phyloP scores from a whole-genome alignment of 768 basidiomycete species.

The Heimioporus sp. region DNA sequence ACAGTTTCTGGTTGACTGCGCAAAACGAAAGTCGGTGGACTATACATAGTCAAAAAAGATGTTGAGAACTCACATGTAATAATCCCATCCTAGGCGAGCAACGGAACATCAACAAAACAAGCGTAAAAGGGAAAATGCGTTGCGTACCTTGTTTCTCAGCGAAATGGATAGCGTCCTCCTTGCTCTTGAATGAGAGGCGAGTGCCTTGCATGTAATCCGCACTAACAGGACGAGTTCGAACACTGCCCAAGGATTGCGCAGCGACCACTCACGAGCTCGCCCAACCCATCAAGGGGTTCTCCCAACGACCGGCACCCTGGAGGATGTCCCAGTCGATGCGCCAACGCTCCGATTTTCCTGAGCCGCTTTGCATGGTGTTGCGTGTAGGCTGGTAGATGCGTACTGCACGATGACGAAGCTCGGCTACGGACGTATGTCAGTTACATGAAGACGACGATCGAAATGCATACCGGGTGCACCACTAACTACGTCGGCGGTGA shows the following conservation, averaged over 20 bases:
- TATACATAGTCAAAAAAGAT: background rate
- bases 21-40: slow-evolving; percentile 2
- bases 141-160: slow-evolving; percentile 90
- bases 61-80: slow-evolving; percentile 69
- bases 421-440: slow-evolving; percentile 42
- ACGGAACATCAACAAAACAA: background rate
- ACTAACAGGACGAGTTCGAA: slow-evolving; percentile 35
- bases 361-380: slow-evolving; percentile 94
- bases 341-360: slow-evolving; percentile 85
- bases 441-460: background rate
- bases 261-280: slow-evolving; percentile 79
- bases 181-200: slow-evolving; percentile 75
- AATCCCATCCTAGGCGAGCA: slow-evolving; percentile 77
- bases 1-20: slow-evolving; percentile 55
- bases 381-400: slow-evolving; percentile 92
- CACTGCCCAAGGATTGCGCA: background rate
- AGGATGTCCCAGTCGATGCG: slow-evolving; percentile 92
- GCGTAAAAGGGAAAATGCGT: background rate
- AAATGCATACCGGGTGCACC: slow-evolving; percentile 73
- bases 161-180: slow-evolving; percentile 91
- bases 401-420: slow-evolving; percentile 83
- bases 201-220: slow-evolving; percentile 97
- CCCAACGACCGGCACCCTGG: slow-evolving; percentile 91
- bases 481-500: slow-evolving; percentile 80
- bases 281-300: slow-evolving; percentile 97